These are phyloP conservation scores for Coniochaeta prunicola DNA, from an alignment of 2,329 filamentous ascomycete genomes.

Conservation along the genomic window DNA sequence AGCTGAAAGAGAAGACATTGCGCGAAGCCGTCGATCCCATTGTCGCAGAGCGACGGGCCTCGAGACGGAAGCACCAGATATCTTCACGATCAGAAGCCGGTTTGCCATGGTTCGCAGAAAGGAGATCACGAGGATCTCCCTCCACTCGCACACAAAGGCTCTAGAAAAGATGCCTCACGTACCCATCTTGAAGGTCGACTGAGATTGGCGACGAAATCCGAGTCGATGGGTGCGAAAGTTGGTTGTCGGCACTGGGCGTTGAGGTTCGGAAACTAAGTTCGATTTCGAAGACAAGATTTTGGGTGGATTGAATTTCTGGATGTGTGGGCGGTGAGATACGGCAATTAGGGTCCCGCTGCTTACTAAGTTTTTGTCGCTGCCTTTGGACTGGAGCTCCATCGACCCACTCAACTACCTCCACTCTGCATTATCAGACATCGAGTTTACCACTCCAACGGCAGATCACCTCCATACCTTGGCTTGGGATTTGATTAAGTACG, in stretches of 20 bases:
- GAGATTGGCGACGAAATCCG: constrained; percentile 18
- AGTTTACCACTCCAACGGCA: too few relatives aligned
- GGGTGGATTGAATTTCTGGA: constrained; percentile 16
- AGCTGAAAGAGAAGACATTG: background rate
- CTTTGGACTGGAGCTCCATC: background rate
- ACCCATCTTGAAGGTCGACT: constrained; percentile 49
- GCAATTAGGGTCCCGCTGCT: constrained; percentile 35
- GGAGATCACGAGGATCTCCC: constrained; percentile 7
- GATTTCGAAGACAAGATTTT: background rate
- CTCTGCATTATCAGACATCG: too few relatives aligned
- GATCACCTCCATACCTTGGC: too few relatives aligned
- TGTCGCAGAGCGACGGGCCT: background rate
- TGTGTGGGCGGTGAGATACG: constrained; percentile 31
- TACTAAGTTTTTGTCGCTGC: constrained; percentile 3
- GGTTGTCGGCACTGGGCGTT: constrained; percentile 27
- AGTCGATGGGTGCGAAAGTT: constrained; percentile 31
- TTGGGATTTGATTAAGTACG: too few relatives aligned
- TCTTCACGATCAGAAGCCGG: background rate
- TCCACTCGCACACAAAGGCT: constrained; percentile 42
- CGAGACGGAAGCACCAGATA: background rate
- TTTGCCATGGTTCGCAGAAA: constrained; percentile 2
- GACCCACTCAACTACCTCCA: background rate
- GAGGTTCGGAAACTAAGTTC: constrained; percentile 11
- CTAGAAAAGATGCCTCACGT: constrained; percentile 37
- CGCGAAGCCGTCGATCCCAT: background rate